Percentiles rank a stretch among this genome's conserved stretches.
Conservation (phyloP, 768 basidiomycete genomes). For the Rhodotorula taiwanensis region DNA sequence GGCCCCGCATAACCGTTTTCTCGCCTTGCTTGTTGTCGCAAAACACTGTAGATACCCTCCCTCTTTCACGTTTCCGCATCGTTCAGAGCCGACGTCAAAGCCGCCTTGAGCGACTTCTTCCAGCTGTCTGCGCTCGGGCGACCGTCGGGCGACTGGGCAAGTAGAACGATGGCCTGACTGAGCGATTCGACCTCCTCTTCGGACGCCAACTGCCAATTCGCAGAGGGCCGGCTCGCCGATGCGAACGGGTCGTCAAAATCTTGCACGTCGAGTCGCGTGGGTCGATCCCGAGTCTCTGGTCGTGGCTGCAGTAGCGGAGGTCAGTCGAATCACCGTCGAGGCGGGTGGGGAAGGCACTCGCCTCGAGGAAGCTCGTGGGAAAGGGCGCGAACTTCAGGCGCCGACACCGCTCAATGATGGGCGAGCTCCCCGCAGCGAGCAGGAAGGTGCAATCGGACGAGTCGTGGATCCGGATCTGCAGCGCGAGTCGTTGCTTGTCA, state of each 20-base stretch:
- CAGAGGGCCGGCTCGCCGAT: background rate
- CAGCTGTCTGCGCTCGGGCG: too few relatives aligned
- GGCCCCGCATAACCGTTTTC: too few relatives aligned
- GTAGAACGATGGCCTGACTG: too few relatives aligned
- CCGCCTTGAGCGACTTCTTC: background rate
- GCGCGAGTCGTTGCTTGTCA: too few relatives aligned
- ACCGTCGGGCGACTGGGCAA: too few relatives aligned
- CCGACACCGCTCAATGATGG: slow-evolving; percentile 70
- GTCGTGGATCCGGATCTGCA: slow-evolving; percentile 79
- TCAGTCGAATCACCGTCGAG: background rate
- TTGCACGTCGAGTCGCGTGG: background rate
- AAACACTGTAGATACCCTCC: background rate
- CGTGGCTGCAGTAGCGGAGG: background rate
- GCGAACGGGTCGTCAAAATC: slow-evolving; percentile 35
- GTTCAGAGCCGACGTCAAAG: background rate
- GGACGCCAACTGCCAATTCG: slow-evolving; percentile 7
- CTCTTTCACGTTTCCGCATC: background rate
- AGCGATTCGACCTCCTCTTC: background rate
- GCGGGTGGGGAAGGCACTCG: too few relatives aligned
- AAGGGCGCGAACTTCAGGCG: slow-evolving; percentile 61
- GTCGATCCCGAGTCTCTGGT: background rate
- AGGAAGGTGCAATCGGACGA: slow-evolving; percentile 61
- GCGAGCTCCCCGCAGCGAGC: slow-evolving; percentile 61
- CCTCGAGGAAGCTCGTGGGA: slow-evolving; percentile 46
- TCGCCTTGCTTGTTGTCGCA: background rate